These are phyloP conservation scores for Amanita exitialis DNA, from an alignment of 768 basidiomycete species.

Conservation along the genomic window DNA sequence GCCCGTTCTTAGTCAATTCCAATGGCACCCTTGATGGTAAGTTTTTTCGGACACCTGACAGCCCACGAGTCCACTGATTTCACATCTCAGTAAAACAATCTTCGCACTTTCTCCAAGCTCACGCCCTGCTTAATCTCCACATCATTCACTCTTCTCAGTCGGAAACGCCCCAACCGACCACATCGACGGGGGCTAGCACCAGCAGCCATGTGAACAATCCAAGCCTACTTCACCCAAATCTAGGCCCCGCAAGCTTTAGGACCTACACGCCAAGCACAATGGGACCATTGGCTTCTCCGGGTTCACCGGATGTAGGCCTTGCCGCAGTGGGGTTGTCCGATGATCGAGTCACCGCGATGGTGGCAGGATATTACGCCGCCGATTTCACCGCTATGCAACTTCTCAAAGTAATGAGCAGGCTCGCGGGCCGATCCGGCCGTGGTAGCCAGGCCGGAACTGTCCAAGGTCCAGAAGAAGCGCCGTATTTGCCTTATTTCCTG, in stretches of 20 bases:
- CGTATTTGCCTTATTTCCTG: conserved; percentile 68
- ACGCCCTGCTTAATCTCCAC: conserved; percentile 75
- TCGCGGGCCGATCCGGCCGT: conserved; percentile 26
- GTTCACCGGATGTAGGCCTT: neutral
- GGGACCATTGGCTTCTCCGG: conserved; percentile 2
- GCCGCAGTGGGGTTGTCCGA: conserved; percentile 9
- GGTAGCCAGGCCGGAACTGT: conserved; percentile 29
- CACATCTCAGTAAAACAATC: conserved; percentile 54
- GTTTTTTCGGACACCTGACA: conserved; percentile 14
- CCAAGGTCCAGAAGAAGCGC: conserved; percentile 19
- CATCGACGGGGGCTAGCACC: conserved; percentile 20
- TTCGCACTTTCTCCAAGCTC: conserved; percentile 80
- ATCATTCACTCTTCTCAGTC: conserved; percentile 77
- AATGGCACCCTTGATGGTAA: conserved; percentile 63
- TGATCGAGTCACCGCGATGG: conserved; percentile 22
- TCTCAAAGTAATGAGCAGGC: conserved; percentile 71
- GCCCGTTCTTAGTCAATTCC: conserved; percentile 47
- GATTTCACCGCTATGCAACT: conserved; percentile 77
- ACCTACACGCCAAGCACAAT: conserved; percentile 40
- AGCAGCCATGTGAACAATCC: conserved; percentile 26
- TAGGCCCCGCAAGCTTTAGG: conserved; percentile 55
- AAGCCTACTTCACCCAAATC: conserved; percentile 46
- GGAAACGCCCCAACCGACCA: conserved; percentile 20
- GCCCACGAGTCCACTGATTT: conserved; percentile 2
- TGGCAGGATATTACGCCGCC: conserved; percentile 39